These are phyloP conservation scores for Pseudogymnoascus pannorum DNA, from an alignment of 2,329 filamentous ascomycete species.

Conservation along the genomic window DNA sequence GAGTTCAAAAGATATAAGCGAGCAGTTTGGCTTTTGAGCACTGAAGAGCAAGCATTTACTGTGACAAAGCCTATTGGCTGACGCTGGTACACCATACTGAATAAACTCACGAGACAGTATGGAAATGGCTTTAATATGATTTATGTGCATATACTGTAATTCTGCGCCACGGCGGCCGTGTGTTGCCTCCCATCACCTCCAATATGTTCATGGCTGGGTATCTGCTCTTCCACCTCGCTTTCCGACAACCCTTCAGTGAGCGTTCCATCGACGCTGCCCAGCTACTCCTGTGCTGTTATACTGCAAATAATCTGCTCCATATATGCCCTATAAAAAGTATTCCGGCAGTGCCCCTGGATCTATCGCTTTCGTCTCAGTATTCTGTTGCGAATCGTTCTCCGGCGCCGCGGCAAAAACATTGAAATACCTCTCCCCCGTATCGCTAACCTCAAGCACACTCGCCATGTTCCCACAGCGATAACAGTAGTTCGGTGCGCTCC, in stretches of 20 bases:
- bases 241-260: neutral
- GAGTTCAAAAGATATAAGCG: neutral
- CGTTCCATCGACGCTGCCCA: neutral
- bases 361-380: constrained; percentile 62
- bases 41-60: neutral
- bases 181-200: neutral
- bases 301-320: neutral
- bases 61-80: neutral
- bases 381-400: constrained; percentile 84
- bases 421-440: constrained; percentile 87
- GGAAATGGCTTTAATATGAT: neutral
- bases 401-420: constrained; percentile 97
- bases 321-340: constrained; percentile 54
- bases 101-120: neutral
- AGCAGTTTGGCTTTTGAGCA: neutral
- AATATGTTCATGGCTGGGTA: neutral
- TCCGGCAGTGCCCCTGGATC: constrained; percentile 59
- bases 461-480: constrained; percentile 96
- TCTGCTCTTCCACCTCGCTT: neutral
- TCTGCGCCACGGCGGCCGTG: neutral
- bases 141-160: constrained; percentile 1
- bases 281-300: neutral
- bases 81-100: neutral
- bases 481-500: constrained; percentile 82
- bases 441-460: constrained; percentile 91